A percentile compares a stretch with the other conserved stretches of the same genome.
These are phyloP conservation scores for Gossypium raimondii DNA, from an alignment of 345 rosid species.

Conservation along the genomic window DNA sequence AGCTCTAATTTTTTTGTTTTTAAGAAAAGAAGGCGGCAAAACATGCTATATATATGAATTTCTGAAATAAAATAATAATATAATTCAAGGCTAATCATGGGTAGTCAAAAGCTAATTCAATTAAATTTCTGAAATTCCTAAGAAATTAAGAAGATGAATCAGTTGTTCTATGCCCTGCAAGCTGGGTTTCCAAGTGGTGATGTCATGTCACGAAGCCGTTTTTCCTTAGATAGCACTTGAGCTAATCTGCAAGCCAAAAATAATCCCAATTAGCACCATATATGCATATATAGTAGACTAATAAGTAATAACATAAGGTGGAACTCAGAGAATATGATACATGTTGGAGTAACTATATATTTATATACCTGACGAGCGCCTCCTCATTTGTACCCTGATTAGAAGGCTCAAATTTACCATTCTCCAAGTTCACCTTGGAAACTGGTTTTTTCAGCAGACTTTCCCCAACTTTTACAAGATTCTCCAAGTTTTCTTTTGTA, in stretches of 20 bases:
- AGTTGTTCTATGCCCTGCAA: not conserved
- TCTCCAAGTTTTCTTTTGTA: slow-evolving; percentile 41
- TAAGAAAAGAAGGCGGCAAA: no score
- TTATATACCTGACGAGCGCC: slow-evolving; percentile 36
- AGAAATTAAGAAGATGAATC: not conserved
- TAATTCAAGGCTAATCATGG: not conserved
- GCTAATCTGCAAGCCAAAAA: slow-evolving; percentile 42
- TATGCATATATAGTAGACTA: not conserved
- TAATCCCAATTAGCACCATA: not conserved
- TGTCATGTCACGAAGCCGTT: slow-evolving; percentile 34
- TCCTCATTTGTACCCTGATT: slow-evolving; percentile 33
- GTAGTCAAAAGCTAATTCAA: no score
- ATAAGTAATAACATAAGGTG: no score
- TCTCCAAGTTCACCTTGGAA: slow-evolving; percentile 45
- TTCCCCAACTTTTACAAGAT: slow-evolving; percentile 41
- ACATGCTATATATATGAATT: no score
- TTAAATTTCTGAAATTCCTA: no score
- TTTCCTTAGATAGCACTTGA: slow-evolving; percentile 53
- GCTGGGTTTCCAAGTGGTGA: slow-evolving; percentile 28
- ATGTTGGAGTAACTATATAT: no score
- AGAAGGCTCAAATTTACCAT: slow-evolving; percentile 29
- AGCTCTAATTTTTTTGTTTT: no score
- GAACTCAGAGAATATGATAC: no score
- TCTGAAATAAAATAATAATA: not conserved
- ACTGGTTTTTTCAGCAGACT: slow-evolving; percentile 48